A percentile compares a stretch with the other conserved stretches of the same genome.
phyloP scores from a whole-genome alignment of 2,329 filamentous ascomycete genomes.

The Pseudonectria buxi region DNA sequence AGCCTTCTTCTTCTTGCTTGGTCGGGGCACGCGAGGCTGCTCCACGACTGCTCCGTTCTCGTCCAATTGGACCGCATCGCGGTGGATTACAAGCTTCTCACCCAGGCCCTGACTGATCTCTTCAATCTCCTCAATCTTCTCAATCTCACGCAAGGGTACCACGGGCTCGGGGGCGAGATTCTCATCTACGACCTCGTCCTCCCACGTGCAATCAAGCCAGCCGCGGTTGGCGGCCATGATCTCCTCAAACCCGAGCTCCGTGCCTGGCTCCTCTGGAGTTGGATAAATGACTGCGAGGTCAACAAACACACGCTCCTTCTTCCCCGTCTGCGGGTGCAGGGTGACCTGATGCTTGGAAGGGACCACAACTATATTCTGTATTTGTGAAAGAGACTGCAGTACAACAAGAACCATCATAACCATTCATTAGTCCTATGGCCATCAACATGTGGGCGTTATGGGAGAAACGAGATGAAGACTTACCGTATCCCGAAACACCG shows the following conservation, averaged over 20 bases:
- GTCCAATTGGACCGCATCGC: constrained; percentile 39
- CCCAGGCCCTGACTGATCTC: constrained; percentile 22
- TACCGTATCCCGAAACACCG: constrained; percentile 95
- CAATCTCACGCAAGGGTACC: constrained; percentile 23
- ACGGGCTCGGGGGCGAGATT: constrained; percentile 24
- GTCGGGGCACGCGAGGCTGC: constrained; percentile 38
- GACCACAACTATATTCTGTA: constrained; percentile 62
- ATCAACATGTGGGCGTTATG: constrained; percentile 67
- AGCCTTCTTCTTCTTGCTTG: constrained; percentile 64
- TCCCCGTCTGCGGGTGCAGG: constrained; percentile 74
- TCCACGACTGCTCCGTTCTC: constrained; percentile 52
- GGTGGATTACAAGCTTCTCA: constrained; percentile 20
- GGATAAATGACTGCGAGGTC: constrained; percentile 83
- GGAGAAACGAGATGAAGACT: constrained; percentile 27
- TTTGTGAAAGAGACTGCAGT: constrained; percentile 52
- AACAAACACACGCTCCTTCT: constrained; percentile 80
- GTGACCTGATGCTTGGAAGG: constrained; percentile 70
- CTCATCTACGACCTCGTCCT: constrained; percentile 34
- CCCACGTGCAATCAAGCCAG: constrained; percentile 55
- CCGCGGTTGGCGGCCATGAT: constrained; percentile 73
- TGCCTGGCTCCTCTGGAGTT: constrained; percentile 59
- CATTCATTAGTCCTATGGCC: constrained; percentile 89
- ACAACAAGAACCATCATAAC: constrained; percentile 35
- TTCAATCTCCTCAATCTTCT: constrained; percentile 25
- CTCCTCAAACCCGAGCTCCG: constrained; percentile 88